Base-by-base conservation (phyloP, 352 stramenopile species). In the Phytophthora megakarya region DNA sequence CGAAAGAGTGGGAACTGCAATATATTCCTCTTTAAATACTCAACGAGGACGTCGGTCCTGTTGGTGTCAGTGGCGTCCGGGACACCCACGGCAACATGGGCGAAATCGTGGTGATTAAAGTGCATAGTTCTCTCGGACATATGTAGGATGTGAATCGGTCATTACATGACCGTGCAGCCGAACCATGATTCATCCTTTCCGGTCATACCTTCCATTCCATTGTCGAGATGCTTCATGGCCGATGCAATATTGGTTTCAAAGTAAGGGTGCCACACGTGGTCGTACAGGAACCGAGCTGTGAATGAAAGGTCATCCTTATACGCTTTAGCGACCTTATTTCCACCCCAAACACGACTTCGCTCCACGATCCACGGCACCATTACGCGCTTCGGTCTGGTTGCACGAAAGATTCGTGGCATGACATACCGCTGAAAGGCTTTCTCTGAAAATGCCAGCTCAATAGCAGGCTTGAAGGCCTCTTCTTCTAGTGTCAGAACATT, bases 361-460 rank as follows among this genome's bases (percentile, higher is more conserved):
- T 94, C 86, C 18, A 93, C 81, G 23, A 94, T 93, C 86, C 86
- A 94, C 8, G 84, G 84, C 11, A 94, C 78, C 46, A 93, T 82
- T 6, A 93, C 69, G 11, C 71, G 70, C 67, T 91, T 91, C 7
- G 86, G 83, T 38, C 73, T 80, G 0, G 71, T 86, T 6, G 76
- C 75, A 23, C 81, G 80, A 51, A 91, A 86, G 19, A 93, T 76
- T 11, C 83, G 80, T 4, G 86, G 86, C 71, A 93, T 86, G 7
- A 94, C 84, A 40, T 88, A 94, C 15, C 67, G 64, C 56, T 89
- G 72, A 49, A 94, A 94, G 4, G 86, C 78, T 5, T 76, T 63
- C 33, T 92, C 78, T 22, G 77, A 89, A 66, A 94, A 94, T 15
- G 80, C 81, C 5, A 85, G 62, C 1, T 76, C 73, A 10, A 94